Evolutionary conservation across 495 filamentous ascomycete genomes (phyloP), one percentile per base, ranked within the genome.

Genomic region (Trichoderma reesei): DNA sequence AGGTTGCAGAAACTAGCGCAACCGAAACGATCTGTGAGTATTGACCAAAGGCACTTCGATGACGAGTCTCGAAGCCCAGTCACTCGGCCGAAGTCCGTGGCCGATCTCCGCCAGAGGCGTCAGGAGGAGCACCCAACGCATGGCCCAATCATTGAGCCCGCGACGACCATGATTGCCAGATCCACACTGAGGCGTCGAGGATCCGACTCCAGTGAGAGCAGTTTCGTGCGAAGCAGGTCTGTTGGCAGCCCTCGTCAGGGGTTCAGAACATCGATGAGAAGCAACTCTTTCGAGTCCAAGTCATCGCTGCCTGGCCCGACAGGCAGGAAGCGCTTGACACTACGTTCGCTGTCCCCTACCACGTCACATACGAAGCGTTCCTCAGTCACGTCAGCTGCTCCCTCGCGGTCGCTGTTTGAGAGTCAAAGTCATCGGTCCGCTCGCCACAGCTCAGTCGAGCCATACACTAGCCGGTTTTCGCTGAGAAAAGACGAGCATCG

Each of bases 141-240:
- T 11, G 2, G 31, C 9, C 36, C 39, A 18, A 26, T 9, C 5
- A 37, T 9, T 4, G 7, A n/a, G 33, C 33, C 59, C 3, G 26
- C 62, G 13, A 5, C 44, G 14, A 44, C 3, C 36, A 4, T 39
- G 16, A 9, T 7, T 4, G 20, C 56, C 4, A 66, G 63, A n/a
- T 65, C 70, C 8, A 16, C 59, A 8, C 61, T 76, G 7, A 70
- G 69, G 65, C 73, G 78, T 6, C 78, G 73, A 10, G 78, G 69
- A 9, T 82, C 79, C 5, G 74, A 76, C 33, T 72, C 69, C 37
- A 82, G 79, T 65, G 78, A 80, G 54, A 80, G 78, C 66, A 82
- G 79, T 65, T 82, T 82, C 51, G 78, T 76, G 51, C 76, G 79
- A 3, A 69, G 56, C 20, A 73, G 76, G 3, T 61, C 69, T 13